Evolutionary conservation across 2,329 filamentous ascomycete genomes (phyloP), one percentile per base, ranked within the genome.

Genomic region (Plectosphaerella sp.): DNA sequence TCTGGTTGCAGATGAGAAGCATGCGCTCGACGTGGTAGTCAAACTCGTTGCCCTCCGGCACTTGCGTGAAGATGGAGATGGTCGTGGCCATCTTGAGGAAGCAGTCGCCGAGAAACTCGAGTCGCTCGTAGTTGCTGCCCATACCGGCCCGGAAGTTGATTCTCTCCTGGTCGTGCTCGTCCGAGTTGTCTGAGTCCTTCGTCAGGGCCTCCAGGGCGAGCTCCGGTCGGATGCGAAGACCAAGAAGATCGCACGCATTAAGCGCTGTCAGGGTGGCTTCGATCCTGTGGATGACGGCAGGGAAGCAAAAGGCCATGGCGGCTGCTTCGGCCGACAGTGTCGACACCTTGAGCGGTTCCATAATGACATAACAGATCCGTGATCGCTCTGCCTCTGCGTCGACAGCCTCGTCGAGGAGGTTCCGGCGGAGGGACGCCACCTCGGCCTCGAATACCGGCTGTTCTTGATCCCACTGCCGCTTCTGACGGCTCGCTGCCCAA

Each of bases 31-130:
- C 89, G 62, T 99, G 94, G 60, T 89, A 94, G 52, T 89, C 84
- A 47, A 86, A 95, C 63, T 99, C 94, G 58, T 91, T 84, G 55
- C 88, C 83, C 47, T 88, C 81, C 0, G 91, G 90, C 18, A 88
- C 84, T 25, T 84, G 78, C 1, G 87, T 87, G 64, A 88, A 97
- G 0, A 96, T 76, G 1, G 91, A 86, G 50, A 99, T 91, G 0
- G 92, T 93, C 0, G 93, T 97, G 11, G 89, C 90, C 86, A 97
- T 93, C 70, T 99, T 99, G 54, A 99, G 77, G 62, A 97, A 96
- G 35, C 87, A 89, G 66, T 99, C 94, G 0, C 94, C 94, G 2
- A 97, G 77, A 54, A 97, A 96, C 62, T 99, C 94, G 0, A 97
- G 78, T 12, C 94, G 83, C 67, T 99, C 94, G 62, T 99, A 99